Evolutionary conservation across 73 alveolate species (phyloP).

Genomic region (Paramecium pentaurelia): DNA sequence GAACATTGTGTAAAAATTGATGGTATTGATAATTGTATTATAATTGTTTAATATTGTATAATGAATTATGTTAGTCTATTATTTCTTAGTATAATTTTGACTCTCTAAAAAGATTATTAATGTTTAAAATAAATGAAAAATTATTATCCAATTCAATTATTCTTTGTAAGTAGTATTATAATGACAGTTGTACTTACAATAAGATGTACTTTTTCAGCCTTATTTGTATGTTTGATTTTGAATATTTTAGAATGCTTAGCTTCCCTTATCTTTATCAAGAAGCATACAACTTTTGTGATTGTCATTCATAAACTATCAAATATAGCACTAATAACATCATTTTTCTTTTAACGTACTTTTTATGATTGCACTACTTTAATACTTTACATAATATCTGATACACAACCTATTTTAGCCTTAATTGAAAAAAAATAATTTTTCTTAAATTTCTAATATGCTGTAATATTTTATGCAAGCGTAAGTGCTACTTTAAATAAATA

Average conservation of each 20-base stretch:
- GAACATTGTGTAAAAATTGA: not conserved
- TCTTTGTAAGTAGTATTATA: not conserved
- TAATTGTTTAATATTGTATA: not conserved
- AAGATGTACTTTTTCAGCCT: not conserved
- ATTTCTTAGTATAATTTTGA: not conserved
- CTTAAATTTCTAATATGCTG: not conserved
- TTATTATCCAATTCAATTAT: conserved; percentile 27
- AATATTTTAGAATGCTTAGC: not conserved
- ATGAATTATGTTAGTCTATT: not conserved
- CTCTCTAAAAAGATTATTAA: not conserved
- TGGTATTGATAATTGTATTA: not conserved
- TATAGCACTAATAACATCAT: not conserved
- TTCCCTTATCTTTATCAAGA: not conserved
- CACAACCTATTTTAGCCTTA: not conserved
- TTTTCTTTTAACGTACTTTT: not conserved
- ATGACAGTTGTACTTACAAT: not conserved
- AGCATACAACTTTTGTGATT: not conserved
- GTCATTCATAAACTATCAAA: not conserved
- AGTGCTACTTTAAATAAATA: not conserved
- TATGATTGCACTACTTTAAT: not conserved
- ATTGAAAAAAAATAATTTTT: not conserved
- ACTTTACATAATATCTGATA: not conserved
- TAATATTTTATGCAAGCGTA: not conserved
- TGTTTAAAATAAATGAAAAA: conserved; percentile 10
- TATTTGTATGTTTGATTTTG: not conserved